Evolutionary conservation across 2,329 filamentous ascomycete species (phyloP), one percentile per base, ranked within the genome.

Genomic region (Botryosphaeria agaves): DNA sequence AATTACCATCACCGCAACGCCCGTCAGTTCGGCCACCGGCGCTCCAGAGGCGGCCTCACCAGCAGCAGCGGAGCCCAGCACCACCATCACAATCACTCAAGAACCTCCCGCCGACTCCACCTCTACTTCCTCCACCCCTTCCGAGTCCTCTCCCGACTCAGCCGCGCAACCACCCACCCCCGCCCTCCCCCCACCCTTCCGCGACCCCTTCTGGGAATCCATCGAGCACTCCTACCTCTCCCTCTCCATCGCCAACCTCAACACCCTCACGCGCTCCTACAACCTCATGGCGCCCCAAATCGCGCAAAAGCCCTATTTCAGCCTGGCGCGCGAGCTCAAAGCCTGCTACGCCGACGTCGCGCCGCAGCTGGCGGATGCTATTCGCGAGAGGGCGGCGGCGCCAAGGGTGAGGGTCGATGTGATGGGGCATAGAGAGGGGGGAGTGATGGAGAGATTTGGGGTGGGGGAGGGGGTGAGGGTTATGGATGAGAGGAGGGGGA

Each of bases 281-380:
- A 95, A 95, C 44, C 69, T 95, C 3, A 87, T 92, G 73, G 87
- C 89, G 0, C 89, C 89, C 0, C 76, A 83, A 32, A 64, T 93
- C 2, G 85, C 87, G 2, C 91, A 89, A 55, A 93, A 93, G 52
- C 82, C 87, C 0, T 95, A 95, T 52, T 84, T 83, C 46, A 75
- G 66, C 2, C 69, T 95, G 5, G 71, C 84, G 26, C 72, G 87
- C 29, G 89, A 98, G 54, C 63, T 95, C 11, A 66, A 64, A 18
- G 63, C 69, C 3, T 94, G 85, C 49, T 95, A 75, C 46, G 78
- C 83, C 1, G 85, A 93, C 36, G 76, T 92, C 1, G 87, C 87
- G 5, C 83, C 83, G 0, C 59, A 66, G 28, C 53, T 95, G 3
- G 70, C 83, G 0, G 62, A 66, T 2, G 74, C 75, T 37, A 89